Percentiles rank a stretch among this genome's conserved stretches.
phyloP scores from a whole-genome alignment of 768 basidiomycete species.

The Kwoniella newhampshirensis region DNA sequence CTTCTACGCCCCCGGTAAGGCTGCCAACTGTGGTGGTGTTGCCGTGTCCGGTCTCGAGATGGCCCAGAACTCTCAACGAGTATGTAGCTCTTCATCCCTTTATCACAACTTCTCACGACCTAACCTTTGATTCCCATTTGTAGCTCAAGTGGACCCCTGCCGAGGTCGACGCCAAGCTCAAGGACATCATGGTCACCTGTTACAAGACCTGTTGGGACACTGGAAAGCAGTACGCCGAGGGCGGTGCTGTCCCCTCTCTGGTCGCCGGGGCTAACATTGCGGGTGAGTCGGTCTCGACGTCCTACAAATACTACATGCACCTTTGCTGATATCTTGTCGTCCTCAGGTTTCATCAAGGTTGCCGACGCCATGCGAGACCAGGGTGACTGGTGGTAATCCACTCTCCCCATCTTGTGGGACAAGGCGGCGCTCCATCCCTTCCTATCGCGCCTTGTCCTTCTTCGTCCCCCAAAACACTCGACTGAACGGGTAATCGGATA shows the following conservation, averaged over 20 bases:
- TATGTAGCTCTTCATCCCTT: slow-evolving; percentile 34
- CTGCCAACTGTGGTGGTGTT: slow-evolving; percentile 70
- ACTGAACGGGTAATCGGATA: too few species aligned
- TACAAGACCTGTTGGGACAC: slow-evolving; percentile 63
- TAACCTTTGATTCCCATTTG: background rate
- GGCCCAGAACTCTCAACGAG: slow-evolving; percentile 67
- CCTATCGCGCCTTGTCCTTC: too few species aligned
- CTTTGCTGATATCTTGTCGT: background rate
- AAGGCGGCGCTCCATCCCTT: too few species aligned
- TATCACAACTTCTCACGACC: background rate
- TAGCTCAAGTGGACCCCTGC: slow-evolving; percentile 64
- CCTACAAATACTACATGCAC: slow-evolving; percentile 22
- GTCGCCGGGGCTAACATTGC: slow-evolving; percentile 71
- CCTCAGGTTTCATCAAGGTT: slow-evolving; percentile 49
- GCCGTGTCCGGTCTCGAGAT: slow-evolving; percentile 76
- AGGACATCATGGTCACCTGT: slow-evolving; percentile 68
- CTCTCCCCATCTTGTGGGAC: slow-evolving; percentile 55
- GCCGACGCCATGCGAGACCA: slow-evolving; percentile 73
- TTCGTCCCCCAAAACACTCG: too few species aligned
- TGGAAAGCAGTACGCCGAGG: slow-evolving; percentile 62
- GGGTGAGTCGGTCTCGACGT: slow-evolving; percentile 62
- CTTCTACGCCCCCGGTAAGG: slow-evolving; percentile 75
- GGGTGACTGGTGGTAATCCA: slow-evolving; percentile 70
- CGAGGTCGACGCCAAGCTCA: slow-evolving; percentile 69
- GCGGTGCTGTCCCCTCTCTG: slow-evolving; percentile 59